Conservation (phyloP, 768 basidiomycete genomes). For the Leccinum barrowsii region DNA sequence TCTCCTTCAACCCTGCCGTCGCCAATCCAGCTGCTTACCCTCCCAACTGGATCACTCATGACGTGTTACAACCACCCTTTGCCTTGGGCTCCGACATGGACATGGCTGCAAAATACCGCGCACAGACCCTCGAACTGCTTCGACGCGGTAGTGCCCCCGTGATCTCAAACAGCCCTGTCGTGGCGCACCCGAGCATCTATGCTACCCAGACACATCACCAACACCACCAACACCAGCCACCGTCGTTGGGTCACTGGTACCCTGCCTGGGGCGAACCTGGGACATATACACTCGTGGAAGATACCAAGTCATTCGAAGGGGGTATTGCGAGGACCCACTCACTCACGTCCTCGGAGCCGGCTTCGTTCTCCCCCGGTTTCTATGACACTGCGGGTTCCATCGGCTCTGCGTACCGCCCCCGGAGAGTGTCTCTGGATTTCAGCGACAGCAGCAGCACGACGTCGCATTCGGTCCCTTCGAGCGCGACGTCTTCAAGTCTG, state of each 20-base stretch:
- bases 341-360: slow-evolving; percentile 18
- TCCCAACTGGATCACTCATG: slow-evolving; percentile 15
- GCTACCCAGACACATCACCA: slow-evolving; percentile 4
- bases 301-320: slow-evolving; percentile 27
- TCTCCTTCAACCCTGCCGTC: slow-evolving; percentile 25
- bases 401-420: slow-evolving; percentile 27
- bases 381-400: slow-evolving; percentile 15
- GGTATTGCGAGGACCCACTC: slow-evolving; percentile 18
- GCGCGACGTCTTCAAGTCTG: slow-evolving; percentile 49
- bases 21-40: slow-evolving; percentile 11
- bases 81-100: slow-evolving; percentile 33
- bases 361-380: slow-evolving; percentile 20
- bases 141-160: slow-evolving; percentile 29
- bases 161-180: not conserved
- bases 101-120: slow-evolving; percentile 44
- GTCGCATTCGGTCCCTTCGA: slow-evolving; percentile 47
- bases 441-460: slow-evolving; percentile 44
- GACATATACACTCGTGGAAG: slow-evolving; percentile 24
- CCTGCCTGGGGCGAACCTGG: slow-evolving; percentile 26
- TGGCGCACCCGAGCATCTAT: slow-evolving; percentile 17
- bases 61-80: slow-evolving; percentile 21
- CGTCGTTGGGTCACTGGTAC: slow-evolving; percentile 21
- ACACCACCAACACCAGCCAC: slow-evolving; percentile 10
- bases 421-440: slow-evolving; percentile 35
- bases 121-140: slow-evolving; percentile 41